These are phyloP conservation scores for Peltaster fructicola DNA, from an alignment of 2,329 filamentous ascomycete species.

Conservation along the genomic window DNA sequence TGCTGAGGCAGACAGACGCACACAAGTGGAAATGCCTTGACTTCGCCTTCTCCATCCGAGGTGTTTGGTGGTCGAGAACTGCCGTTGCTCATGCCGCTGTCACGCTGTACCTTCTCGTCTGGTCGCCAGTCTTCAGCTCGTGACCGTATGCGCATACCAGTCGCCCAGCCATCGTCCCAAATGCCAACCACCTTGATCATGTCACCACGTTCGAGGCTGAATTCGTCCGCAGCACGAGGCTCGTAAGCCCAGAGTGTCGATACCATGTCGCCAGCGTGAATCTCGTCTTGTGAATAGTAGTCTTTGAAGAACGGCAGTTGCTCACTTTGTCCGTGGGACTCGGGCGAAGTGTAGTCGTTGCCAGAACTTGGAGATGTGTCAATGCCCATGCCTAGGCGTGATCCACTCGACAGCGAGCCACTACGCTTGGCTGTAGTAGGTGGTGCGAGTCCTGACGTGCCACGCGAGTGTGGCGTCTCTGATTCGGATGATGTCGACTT, in stretches of 20 bases:
- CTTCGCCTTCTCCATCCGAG: slow-evolving; percentile 44
- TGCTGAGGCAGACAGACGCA: slow-evolving; percentile 91
- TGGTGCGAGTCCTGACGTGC: slow-evolving; percentile 41
- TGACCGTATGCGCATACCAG: slow-evolving; percentile 67
- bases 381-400: slow-evolving; percentile 35
- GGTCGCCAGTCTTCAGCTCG: slow-evolving; percentile 78
- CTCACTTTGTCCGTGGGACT: slow-evolving; percentile 84
- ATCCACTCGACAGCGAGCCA: slow-evolving; percentile 78
- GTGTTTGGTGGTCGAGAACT: slow-evolving; percentile 24
- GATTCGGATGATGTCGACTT: slow-evolving; percentile 50
- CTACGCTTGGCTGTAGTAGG: slow-evolving; percentile 42
- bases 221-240: slow-evolving; percentile 82
- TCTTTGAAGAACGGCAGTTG: slow-evolving; percentile 95
- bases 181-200: slow-evolving; percentile 98
- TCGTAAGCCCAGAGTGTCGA: slow-evolving; percentile 93
- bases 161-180: slow-evolving; percentile 99
- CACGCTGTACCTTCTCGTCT: slow-evolving; percentile 50
- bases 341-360: slow-evolving; percentile 65
- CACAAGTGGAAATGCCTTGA: slow-evolving; percentile 94
- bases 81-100: slow-evolving; percentile 82
- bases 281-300: slow-evolving; percentile 95
- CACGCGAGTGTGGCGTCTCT: slow-evolving; percentile 39
- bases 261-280: slow-evolving; percentile 78
- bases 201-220: slow-evolving; percentile 80
- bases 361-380: slow-evolving; percentile 48